phyloP scores from a whole-genome alignment of 768 basidiomycete genomes.

The Boletus reticulatus region DNA sequence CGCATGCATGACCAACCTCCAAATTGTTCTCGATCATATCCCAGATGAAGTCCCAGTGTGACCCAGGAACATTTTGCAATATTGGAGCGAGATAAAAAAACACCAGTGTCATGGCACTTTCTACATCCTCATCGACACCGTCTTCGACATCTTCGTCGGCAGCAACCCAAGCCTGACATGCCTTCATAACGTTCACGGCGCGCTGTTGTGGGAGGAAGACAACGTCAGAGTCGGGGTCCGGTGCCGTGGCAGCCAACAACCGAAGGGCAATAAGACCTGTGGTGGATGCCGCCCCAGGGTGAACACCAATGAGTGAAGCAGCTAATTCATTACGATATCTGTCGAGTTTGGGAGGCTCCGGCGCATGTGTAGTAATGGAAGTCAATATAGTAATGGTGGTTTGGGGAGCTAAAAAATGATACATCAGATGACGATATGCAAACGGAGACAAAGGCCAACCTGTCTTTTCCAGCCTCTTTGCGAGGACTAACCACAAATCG shows the following conservation, averaged over 20 bases:
- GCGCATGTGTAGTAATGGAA: conserved; percentile 56
- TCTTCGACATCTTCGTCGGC: conserved; percentile 51
- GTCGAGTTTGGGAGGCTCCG: conserved; percentile 71
- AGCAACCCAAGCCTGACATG: conserved; percentile 80
- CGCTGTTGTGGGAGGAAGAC: conserved; percentile 83
- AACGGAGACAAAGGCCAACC: conserved; percentile 41
- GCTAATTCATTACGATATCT: conserved; percentile 90
- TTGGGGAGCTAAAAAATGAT: conserved; percentile 53
- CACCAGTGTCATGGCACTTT: conserved; percentile 71
- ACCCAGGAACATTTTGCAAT: conserved; percentile 79
- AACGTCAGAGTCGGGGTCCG: conserved; percentile 73
- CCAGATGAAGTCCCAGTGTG: conserved; percentile 92
- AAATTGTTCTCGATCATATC: conserved; percentile 86
- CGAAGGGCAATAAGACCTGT: conserved; percentile 70
- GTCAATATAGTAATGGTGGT: conserved; percentile 64
- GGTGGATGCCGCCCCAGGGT: conserved; percentile 56
- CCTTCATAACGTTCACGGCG: conserved; percentile 83
- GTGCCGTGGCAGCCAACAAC: conserved; percentile 69
- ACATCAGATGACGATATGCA: background rate
- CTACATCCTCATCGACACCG: conserved; percentile 73
- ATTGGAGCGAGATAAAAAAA: conserved; percentile 81
- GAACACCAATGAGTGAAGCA: conserved; percentile 69
- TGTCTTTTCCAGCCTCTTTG: conserved; percentile 56
- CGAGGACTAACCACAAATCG: conserved; percentile 76
- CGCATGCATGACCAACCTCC: conserved; percentile 53